phyloP scores from a whole-genome alignment of 1,284 basidiomycete species.

The Apiotrichum mycotoxinovorans region DNA sequence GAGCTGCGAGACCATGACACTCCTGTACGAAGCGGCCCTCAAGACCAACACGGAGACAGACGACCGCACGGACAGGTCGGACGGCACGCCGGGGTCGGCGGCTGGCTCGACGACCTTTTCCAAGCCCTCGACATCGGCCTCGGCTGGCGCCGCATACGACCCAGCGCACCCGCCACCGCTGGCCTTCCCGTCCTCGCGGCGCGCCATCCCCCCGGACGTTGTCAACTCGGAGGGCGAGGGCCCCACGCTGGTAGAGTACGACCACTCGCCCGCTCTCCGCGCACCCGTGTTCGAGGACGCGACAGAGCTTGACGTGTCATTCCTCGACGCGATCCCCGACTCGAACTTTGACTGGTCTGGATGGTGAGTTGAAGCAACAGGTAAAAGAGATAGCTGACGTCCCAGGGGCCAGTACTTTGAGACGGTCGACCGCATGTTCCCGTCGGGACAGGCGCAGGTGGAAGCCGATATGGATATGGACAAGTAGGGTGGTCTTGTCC shows the following conservation, averaged over 20 bases:
- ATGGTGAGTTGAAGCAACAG: conserved; percentile 21
- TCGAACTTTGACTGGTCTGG: conserved; percentile 76
- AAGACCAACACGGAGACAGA: conserved; percentile 53
- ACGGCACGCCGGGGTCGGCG: conserved; percentile 58
- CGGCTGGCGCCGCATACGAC: conserved; percentile 7
- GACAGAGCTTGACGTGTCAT: conserved; percentile 58
- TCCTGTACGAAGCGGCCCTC: conserved; percentile 87
- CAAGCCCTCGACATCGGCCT: conserved; percentile 5
- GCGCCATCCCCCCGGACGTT: neutral
- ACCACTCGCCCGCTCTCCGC: conserved; percentile 7
- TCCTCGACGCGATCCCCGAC: conserved; percentile 76
- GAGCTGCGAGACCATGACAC: conserved; percentile 72
- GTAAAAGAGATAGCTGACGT: neutral
- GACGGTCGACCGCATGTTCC: conserved; percentile 16
- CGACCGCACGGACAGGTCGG: conserved; percentile 33
- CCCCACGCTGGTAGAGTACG: conserved; percentile 10
- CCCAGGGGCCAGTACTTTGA: conserved; percentile 22
- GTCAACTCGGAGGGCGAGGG: conserved; percentile 9
- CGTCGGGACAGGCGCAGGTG: neutral
- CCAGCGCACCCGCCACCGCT: neutral
- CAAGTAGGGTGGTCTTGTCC: neutral
- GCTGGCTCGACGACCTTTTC: conserved; percentile 32
- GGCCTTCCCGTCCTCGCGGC: conserved; percentile 13
- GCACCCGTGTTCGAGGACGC: conserved; percentile 10
- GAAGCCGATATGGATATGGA: neutral